Conservation (phyloP, 176 grass and related monocot species). For the Oryza officinalis region DNA sequence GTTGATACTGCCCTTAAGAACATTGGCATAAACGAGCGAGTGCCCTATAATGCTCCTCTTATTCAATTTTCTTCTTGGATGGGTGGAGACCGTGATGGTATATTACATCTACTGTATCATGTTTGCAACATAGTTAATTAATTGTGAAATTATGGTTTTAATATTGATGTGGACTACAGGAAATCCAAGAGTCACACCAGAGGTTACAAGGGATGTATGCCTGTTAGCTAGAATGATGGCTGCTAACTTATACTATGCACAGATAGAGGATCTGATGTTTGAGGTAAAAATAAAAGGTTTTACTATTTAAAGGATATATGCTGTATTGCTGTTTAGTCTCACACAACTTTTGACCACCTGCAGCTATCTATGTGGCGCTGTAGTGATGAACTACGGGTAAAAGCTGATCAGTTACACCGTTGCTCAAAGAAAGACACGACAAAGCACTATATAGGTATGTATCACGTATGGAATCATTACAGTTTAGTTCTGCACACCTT, state of each 20-base stretch:
- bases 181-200: conserved; percentile 96
- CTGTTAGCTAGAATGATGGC: conserved; percentile 98
- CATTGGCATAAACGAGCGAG: conserved; percentile 84
- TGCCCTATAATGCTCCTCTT: conserved; percentile 92
- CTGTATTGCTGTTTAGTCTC: conserved; percentile 23
- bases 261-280: conserved; percentile 98
- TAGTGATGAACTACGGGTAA: conserved; percentile 76
- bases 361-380: conserved; percentile 99
- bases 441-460: conserved; percentile 92
- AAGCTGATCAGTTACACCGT: conserved; percentile 50
- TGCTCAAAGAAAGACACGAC: conserved; percentile 85
- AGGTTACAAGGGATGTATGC: conserved; percentile 97
- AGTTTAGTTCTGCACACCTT: background rate
- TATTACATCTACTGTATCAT: conserved; percentile 1
- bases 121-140: conserved; percentile 14
- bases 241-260: conserved; percentile 92
- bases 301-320: background rate
- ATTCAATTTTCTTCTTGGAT: conserved; percentile 99
- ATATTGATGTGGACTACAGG: conserved; percentile 55
- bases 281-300: conserved; percentile 54
- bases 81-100: conserved; percentile 98
- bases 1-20: conserved; percentile 95
- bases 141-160: conserved; percentile 13
- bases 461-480: conserved; percentile 35
- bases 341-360: conserved; percentile 28